Evolutionary conservation across 352 stramenopile species (phyloP).

Genomic region (Phytophthora pistaciae): DNA sequence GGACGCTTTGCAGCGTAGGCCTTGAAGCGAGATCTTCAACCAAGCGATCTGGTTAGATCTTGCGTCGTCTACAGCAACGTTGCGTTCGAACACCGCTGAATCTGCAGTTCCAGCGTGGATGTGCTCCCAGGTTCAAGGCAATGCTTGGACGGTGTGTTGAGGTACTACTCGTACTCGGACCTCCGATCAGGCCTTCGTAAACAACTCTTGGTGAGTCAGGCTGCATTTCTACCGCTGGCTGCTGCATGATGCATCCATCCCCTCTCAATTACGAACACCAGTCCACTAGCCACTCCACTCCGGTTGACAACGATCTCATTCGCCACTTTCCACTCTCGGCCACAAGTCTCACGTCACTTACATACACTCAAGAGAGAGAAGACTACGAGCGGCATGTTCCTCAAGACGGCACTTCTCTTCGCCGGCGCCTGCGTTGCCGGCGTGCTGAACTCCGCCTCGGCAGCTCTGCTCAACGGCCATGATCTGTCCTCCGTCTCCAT

Average conservation of each 20-base stretch:
- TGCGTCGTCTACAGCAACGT: constrained; percentile 1
- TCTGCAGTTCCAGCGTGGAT: not conserved
- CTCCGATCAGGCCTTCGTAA: constrained; percentile 1
- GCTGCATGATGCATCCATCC: not conserved
- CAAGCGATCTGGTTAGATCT: not conserved
- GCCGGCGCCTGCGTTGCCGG: constrained; percentile 2
- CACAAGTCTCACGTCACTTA: not conserved
- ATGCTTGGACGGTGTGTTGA: not conserved
- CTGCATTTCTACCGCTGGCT: not conserved
- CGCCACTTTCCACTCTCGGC: not conserved
- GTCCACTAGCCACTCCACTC: not conserved
- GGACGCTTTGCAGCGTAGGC: not conserved
- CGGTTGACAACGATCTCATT: not conserved
- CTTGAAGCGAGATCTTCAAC: constrained; percentile 2
- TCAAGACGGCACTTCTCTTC: constrained; percentile 1
- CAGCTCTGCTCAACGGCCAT: constrained; percentile 33
- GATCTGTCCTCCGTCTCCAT: constrained; percentile 35
- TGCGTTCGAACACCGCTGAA: not conserved
- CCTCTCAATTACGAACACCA: not conserved
- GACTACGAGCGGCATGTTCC: not conserved
- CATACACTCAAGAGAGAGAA: not conserved
- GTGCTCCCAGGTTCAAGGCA: not conserved
- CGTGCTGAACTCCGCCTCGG: not conserved
- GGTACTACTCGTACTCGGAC: constrained; percentile 1
- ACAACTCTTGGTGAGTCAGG: not conserved